Evolutionary conservation across 139 green algal species (phyloP).

Genomic region (Coccomyxa sp.): DNA sequence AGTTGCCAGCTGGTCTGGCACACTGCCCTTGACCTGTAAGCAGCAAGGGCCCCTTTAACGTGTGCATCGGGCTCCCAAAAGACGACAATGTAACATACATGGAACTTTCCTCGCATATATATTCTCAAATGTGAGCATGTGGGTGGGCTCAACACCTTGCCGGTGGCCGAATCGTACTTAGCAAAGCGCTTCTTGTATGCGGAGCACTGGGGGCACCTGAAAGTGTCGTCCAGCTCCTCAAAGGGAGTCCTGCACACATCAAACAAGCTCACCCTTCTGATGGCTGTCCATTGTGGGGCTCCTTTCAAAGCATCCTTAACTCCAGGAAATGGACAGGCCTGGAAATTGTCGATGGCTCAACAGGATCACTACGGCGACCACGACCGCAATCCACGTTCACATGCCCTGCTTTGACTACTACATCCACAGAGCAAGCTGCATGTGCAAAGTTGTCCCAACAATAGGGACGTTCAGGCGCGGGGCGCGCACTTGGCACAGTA

Average conservation of each 20-base stretch:
- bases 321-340: too few relatives aligned
- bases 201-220: conserved; percentile 85
- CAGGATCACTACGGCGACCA: too few relatives aligned
- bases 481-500: conserved; percentile 43
- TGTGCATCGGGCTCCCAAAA: neutral
- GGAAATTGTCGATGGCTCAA: too few relatives aligned
- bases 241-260: conserved; percentile 44
- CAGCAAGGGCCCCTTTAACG: neutral
- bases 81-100: neutral
- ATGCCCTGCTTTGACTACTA: too few relatives aligned
- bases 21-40: conserved; percentile 46
- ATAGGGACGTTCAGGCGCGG: too few relatives aligned
- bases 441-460: too few relatives aligned
- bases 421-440: too few relatives aligned
- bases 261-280: too few relatives aligned
- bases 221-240: conserved; percentile 45
- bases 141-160: conserved; percentile 29
- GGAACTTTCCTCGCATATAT: neutral
- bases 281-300: too few relatives aligned
- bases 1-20: conserved; percentile 58
- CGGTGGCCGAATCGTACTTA: conserved; percentile 79
- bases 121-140: neutral
- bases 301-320: too few relatives aligned
- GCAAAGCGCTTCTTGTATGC: conserved; percentile 92
- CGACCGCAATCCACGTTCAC: too few relatives aligned